These are phyloP conservation scores for Paecilomyces fulvus DNA, from an alignment of 2,329 filamentous ascomycete species.

Conservation along the genomic window DNA sequence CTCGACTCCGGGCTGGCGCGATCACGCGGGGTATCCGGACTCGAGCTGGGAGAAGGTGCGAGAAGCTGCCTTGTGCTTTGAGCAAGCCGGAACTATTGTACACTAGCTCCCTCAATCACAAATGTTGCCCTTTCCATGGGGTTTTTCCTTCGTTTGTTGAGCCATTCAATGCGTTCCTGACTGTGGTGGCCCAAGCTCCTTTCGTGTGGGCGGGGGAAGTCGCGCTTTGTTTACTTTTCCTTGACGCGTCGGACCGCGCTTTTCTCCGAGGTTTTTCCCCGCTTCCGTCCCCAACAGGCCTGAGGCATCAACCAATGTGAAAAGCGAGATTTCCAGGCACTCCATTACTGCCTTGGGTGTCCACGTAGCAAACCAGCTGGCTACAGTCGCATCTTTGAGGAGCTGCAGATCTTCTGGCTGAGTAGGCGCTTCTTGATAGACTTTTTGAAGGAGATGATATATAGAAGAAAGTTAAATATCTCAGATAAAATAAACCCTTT, in stretches of 20 bases:
- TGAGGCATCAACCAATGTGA: neutral
- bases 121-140: neutral
- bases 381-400: neutral
- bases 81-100: slow-evolving; percentile 16
- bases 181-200: neutral
- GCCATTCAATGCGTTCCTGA: neutral
- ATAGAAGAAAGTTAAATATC: neutral
- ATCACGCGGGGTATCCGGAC: neutral
- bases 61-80: slow-evolving; percentile 9
- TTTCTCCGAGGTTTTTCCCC: neutral
- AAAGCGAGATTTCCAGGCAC: neutral
- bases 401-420: neutral
- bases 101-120: slow-evolving; percentile 11
- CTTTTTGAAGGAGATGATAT: too few relatives aligned
- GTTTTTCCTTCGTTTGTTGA: neutral
- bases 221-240: neutral
- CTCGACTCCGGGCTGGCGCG: slow-evolving; percentile 11
- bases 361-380: neutral
- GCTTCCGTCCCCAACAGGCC: neutral
- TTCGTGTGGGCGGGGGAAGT: neutral
- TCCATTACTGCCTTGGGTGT: neutral
- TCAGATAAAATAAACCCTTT: neutral
- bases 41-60: slow-evolving; percentile 5
- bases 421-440: neutral
- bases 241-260: neutral